Conservation (phyloP, 2,329 filamentous ascomycete species). For the Bipolaris cookei region DNA sequence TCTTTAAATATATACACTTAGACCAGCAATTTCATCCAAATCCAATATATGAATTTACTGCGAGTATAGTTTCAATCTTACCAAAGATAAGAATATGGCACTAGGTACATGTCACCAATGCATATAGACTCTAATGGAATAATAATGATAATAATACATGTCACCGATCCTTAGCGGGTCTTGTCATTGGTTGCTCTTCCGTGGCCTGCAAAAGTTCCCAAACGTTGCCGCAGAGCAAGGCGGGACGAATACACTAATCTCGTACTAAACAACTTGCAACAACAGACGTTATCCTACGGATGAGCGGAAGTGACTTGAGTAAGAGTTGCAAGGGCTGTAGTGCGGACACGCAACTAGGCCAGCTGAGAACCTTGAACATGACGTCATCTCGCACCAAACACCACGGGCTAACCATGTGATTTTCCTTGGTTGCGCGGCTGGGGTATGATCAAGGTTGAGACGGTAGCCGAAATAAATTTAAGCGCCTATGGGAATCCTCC, state of each 20-base stretch:
- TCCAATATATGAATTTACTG: background rate
- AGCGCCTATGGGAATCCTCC: conserved; percentile 1
- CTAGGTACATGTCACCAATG: background rate
- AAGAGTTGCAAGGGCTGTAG: background rate
- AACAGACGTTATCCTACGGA: background rate
- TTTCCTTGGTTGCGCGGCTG: conserved; percentile 13
- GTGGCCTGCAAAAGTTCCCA: background rate
- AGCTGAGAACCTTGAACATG: conserved; percentile 3
- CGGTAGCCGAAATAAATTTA: conserved; percentile 2
- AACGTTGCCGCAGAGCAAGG: background rate
- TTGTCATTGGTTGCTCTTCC: background rate
- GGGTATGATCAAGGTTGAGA: conserved; percentile 3
- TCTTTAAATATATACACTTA: background rate
- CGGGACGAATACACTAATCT: background rate
- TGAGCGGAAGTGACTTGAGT: background rate
- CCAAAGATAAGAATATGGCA: background rate
- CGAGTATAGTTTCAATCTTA: background rate
- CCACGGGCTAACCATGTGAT: conserved; percentile 6
- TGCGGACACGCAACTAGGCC: background rate
- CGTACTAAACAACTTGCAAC: background rate
- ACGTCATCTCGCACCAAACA: conserved; percentile 7
- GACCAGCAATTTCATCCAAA: background rate
- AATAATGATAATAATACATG: too few relatives aligned
- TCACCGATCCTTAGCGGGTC: background rate
- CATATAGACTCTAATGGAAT: too few relatives aligned